Evolutionary conservation across 1,284 basidiomycete species (phyloP), one percentile per base, ranked within the genome.

Genomic region (Puccinia polysora): DNA sequence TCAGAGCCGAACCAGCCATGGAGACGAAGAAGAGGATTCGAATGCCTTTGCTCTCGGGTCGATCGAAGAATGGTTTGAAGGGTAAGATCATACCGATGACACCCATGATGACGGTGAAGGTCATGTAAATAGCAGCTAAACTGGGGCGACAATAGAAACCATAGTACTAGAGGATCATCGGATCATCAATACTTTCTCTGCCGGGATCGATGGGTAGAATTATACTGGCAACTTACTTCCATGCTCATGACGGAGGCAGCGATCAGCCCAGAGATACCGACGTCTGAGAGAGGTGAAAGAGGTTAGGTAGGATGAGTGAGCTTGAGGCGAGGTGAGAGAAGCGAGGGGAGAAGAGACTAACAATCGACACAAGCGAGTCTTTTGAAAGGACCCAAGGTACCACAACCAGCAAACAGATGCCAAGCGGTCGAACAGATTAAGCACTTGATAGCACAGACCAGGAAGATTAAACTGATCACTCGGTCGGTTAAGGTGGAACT

Each of bases 281-380:
- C 67, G 34, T 70, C 65, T 68, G 23, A 30, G n/a, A 8, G 30
- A 14, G 38, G 18, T 18, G n/a, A 63, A 30, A 47, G n/a, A n/a
- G 30, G 15, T 25, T 8, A 47, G 18, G 28, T 8, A 63, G 38
- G 3, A 30, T 6, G 15, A 28, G 20, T 20, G 14, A 18, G 18
- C 2, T 14, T 60, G 58, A 12, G 6, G 7, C n/a, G 5, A 25
- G 8, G 23, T 6, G 60, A 47, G 1, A 34, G 28, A 36, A 23
- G 6, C 8, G 60, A 45, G 25, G 32, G 18, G 8, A 7, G 20
- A 20, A 25, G 10, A 1, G 5, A 59, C 65, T 2, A 18, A 68
- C 65, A 70, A 53, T 70, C 67, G 2, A 70, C 67, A 70, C 67
- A 70, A 18, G 67, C 67, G n/a, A 70, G 40, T 62, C 67, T 50